Conservation (phyloP, 306 rosid species). For the Styphnolobium japonicum region DNA sequence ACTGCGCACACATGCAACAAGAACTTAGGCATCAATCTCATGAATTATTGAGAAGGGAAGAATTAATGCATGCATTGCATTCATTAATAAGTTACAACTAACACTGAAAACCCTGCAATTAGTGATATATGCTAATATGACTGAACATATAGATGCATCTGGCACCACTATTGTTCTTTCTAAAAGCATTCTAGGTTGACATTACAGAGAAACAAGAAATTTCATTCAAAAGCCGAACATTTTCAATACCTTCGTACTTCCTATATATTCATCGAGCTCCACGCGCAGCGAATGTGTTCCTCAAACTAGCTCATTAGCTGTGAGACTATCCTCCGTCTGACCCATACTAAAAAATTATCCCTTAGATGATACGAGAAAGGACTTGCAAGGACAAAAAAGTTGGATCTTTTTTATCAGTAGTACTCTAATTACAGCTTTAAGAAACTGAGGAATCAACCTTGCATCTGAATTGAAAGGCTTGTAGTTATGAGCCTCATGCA, state of each 20-base stretch:
- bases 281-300: background rate
- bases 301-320: background rate
- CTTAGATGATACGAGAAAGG: background rate
- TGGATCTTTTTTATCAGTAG: background rate
- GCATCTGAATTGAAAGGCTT: slow-evolving; percentile 1
- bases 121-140: background rate
- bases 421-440: slow-evolving; percentile 22
- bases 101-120: background rate
- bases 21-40: background rate
- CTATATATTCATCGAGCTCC: background rate
- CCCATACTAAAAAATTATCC: slow-evolving; percentile 24
- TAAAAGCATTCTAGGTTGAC: background rate
- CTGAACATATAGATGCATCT: background rate
- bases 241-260: background rate
- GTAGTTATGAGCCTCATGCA: background rate
- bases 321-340: slow-evolving; percentile 1
- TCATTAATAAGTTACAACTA: background rate
- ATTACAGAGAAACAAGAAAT: background rate
- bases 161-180: background rate
- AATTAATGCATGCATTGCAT: background rate
- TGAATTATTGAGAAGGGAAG: background rate
- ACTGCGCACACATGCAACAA: background rate
- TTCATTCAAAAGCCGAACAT: background rate
- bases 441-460: slow-evolving; percentile 16
- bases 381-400: background rate